Conservation (phyloP, 2,329 filamentous ascomycete species). For the Juglanconis sp. region DNA sequence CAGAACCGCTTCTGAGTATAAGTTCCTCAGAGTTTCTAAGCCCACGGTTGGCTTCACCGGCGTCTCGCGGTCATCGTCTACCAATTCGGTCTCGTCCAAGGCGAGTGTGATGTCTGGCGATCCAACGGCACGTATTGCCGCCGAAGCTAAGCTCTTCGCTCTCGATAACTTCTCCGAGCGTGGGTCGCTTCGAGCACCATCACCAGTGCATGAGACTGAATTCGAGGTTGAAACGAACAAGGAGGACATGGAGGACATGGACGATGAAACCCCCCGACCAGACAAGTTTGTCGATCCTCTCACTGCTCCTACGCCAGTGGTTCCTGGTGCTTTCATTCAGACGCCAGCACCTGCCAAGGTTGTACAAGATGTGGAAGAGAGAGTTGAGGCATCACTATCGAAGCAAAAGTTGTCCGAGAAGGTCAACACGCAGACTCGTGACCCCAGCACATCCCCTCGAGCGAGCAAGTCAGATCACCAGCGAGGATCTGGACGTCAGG, state of each 20-base stretch:
- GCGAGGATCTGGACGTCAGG: conserved; percentile 22
- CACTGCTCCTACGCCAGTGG: conserved; percentile 50
- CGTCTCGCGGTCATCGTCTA: conserved; percentile 14
- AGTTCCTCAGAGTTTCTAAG: conserved; percentile 21
- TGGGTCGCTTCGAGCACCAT: conserved; percentile 51
- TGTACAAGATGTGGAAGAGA: conserved; percentile 23
- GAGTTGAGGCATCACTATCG: conserved; percentile 15
- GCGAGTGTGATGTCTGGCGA: conserved; percentile 31
- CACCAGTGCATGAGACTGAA: conserved; percentile 37
- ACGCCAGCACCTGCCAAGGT: conserved; percentile 48
- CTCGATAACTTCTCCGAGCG: conserved; percentile 55
- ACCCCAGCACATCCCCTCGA: conserved; percentile 10
- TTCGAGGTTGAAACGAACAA: conserved; percentile 15
- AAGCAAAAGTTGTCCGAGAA: conserved; percentile 6
- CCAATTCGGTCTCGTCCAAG: conserved; percentile 13
- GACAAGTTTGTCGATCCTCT: conserved; percentile 40
- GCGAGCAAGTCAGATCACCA: conserved; percentile 18
- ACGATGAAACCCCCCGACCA: conserved; percentile 47
- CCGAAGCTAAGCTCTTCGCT: conserved; percentile 55
- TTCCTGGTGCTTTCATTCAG: conserved; percentile 55
- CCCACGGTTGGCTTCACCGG: conserved; percentile 47
- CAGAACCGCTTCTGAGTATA: neutral
- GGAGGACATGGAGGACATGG: conserved; percentile 22
- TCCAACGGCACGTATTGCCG: conserved; percentile 54
- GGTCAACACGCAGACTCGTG: neutral